Evolutionary conservation across 2,329 filamentous ascomycete species (phyloP), one percentile per base, ranked within the genome.

Genomic region (Phoma sp.): DNA sequence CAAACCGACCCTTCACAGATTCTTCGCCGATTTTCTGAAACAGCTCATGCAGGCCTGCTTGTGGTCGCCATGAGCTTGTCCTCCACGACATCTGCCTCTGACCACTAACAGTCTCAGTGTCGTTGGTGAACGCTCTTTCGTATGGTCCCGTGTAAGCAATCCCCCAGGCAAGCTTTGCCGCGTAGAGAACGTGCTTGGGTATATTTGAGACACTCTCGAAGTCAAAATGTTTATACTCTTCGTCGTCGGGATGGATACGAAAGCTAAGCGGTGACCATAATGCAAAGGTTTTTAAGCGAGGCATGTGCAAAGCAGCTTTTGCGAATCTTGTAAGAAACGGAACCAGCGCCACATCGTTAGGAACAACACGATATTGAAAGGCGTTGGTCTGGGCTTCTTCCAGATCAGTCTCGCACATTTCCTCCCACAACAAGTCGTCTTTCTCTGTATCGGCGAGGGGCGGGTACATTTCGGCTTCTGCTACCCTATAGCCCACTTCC

Each of bases 271-370:
- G 51, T 19, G 45, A 50, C 54, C 57, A 67, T 8, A 64, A 24
- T 13, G 29, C 29, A 13, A 51, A 46, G 2, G 57, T 25, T 41
- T 41, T 55, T 12, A 67, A 37, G 10, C 25, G 19, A 2, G 40
- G 43, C 62, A 65, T 65, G 10, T 45, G 37, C 19, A 49, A n/a
- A 12, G 55, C 57, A 24, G 61, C 61, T 36, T 62, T 61, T 15
- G 62, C 59, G 40, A 67, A 65, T 2, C 25, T 37, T 12, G 44
- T 27, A 10, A 67, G 54, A 24, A 65, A 63, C 6, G 58, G 63
- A 4, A 37, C 21, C 5, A 58, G 24, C 4, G 19, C 29, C 8
- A 22, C 31, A 21, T 64, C 43, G 36, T 62, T 62, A 6, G 61
- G 62, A 24, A 21, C n/a, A 2, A 64, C 47, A 9, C 56, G 57